Evolutionary conservation across 352 stramenopile genomes (phyloP), one percentile per base, ranked within the genome.

Genomic region (Phytophthora fragariaefolia): DNA sequence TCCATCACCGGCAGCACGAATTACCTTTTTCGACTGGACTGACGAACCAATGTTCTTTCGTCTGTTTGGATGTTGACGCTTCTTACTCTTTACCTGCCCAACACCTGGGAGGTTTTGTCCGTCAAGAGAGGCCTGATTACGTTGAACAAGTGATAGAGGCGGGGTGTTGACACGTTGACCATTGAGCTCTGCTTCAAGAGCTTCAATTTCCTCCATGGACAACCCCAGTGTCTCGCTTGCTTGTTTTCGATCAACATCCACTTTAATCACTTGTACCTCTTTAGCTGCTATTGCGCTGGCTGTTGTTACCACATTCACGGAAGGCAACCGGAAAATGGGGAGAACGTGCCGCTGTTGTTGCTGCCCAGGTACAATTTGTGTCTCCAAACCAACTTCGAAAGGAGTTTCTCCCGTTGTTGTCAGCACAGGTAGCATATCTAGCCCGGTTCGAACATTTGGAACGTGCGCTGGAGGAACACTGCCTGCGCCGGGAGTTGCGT

Each of bases 371-470:
- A 77, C 17, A 42, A 59, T 23, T 52, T 74, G 66, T 27, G 47
- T 6, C 13, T 66, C 74, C 22, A 95, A 66, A 6, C 83, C 86
- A 12, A 91, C 64, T 56, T 95, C 86, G 43, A 93, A 92, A 5
- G 86, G 80, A 0, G 86, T 92, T 60, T 95, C 83, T 23, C 76
- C 86, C 13, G 68, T 74, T 26, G 57, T 90, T 20, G 84, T 93
- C 10, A 95, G 62, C n/a, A 95, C 76, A 6, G 84, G 85, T 0
- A 95, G 70, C 48, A 95, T 84, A 30, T 92, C 80, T 6, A 92
- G 17, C 36, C 53, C 72, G 15, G 72, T 72, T n/a, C 76, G 81
- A 48, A 76, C 30, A 20, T 64, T 61, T 20, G 56, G 58, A 43
- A 69, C 34, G 18, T 66, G 38, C 2, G 20, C 1, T 45, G 52